Evolutionary conservation across 2,329 filamentous ascomycete species (phyloP), one percentile per base, ranked within the genome.

Genomic region (Alternaria atra): DNA sequence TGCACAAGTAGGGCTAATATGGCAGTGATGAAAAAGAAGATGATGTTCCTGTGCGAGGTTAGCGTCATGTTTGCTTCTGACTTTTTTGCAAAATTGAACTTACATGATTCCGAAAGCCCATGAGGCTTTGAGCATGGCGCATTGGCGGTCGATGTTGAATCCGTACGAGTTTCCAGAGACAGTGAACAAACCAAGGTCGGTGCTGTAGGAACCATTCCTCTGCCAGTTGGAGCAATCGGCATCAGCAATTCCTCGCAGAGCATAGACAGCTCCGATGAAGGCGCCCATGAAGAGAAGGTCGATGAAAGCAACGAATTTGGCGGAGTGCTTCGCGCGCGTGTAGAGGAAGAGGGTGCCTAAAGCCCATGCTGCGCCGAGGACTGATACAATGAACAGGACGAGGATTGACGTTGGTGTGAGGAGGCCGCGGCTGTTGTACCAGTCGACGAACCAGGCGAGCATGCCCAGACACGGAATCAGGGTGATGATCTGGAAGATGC

Each of bases 101-200:
- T 79, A 94, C 80, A 97, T 96, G 78, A 98, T 97, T 50, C 87
- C 93, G 69, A 97, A 89, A 3, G 93, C 94, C 80, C 93, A 98
- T 68, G 84, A 86, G 1, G 94, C 91, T 86, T 97, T 98, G 74
- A 97, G 87, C 92, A 97, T 95, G 51, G 90, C 87, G 81, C 94
- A 98, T 5, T 88, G 87, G 84, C 94, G 94, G 79, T 92, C 85
- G 37, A 89, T 79, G 54, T 85, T 79, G 40, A 89, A 74, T 42
- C 84, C 78, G 60, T 87, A 81, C 8, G 72, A 72, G 57, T 80
- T 84, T 35, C 85, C 77, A 30, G 80, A 81, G 34, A 79, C 68
- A 60, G 91, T 86, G 63, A 92, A 86, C 12, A 85, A 82, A 12
- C 90, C 90, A 43, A 93, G 83, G 50, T 84, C 83, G 39, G 61